Evolutionary conservation across 306 rosid genomes (phyloP), one percentile per base, ranked within the genome.

Genomic region (Sophora flavescens): DNA sequence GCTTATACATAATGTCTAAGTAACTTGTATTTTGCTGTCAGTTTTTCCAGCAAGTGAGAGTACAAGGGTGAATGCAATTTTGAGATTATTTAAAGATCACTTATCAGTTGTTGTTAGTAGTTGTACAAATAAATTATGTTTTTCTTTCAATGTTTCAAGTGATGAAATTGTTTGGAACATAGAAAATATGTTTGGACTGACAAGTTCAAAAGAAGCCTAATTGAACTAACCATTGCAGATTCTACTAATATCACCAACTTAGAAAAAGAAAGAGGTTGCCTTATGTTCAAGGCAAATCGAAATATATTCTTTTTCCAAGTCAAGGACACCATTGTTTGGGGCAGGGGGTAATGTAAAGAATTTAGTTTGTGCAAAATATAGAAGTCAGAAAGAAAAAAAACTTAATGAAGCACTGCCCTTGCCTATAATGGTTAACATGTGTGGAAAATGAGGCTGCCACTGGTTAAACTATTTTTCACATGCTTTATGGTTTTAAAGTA

Each of bases 1-100:
- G 30, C 65, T 38, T 35, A 32, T 81, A 41, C 63, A 48, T 52
- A 61, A 76, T 68, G 56, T 59, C 41, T n/a, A 26, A 79, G 56
- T 58, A 39, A 50, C 36, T 81, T 73, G 12, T 77, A 59, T 53
- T 72, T 42, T 75, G 6, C 59, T 59, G 16, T 4, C 35, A 30
- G 35, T 51, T 72, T 47, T 81, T 69, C 70, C 72, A 18, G 65
- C n/a, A 11, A 59, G 85, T 82, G 93, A 86, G 68, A 81, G 65
- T 66, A 59, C 75, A 79, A 80, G 88, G 85, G 93, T 88, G 38
- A 79, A 66, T 57, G 45, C 30, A 62, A 41, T 18, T 41, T 74
- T 74, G 9, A 68, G 45, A 15, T 50, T 28, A 0, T 60, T 36
- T 70, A 33, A 56, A 69, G 22, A 22, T 35, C 53, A 18, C 38